These are phyloP conservation scores for Paraphoma sp. DNA, from an alignment of 2,329 filamentous ascomycete species.

Conservation along the genomic window DNA sequence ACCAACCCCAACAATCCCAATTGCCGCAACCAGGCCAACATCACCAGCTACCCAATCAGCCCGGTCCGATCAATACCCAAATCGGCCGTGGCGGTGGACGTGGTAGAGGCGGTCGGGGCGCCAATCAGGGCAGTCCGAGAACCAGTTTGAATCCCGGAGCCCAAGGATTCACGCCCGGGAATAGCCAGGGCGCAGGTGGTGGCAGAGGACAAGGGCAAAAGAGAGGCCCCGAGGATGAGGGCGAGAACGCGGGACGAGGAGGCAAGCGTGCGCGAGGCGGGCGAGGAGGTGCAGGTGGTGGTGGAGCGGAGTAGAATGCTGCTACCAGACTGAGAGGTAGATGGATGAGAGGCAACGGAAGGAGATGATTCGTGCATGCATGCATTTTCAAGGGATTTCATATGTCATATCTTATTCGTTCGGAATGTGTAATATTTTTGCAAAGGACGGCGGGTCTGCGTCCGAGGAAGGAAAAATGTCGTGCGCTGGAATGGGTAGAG, in stretches of 20 bases:
- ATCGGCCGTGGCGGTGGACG: slow-evolving; percentile 38
- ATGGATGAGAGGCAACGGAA: too few species aligned
- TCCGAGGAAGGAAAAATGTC: neutral
- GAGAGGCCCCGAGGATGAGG: neutral
- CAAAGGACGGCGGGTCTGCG: too few species aligned
- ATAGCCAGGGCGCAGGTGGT: neutral
- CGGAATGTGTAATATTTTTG: too few species aligned
- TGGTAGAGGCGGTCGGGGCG: slow-evolving; percentile 27
- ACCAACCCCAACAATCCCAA: neutral
- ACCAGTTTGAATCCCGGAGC: slow-evolving; percentile 45
- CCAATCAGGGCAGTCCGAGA: slow-evolving; percentile 28
- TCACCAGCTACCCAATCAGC: slow-evolving; percentile 23
- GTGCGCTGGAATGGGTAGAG: neutral
- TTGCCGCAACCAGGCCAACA: slow-evolving; percentile 2
- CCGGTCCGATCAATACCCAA: slow-evolving; percentile 13
- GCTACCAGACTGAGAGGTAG: too few species aligned
- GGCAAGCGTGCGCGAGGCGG: neutral
- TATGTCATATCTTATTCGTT: too few species aligned
- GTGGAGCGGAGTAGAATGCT: neutral
- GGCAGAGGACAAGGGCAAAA: neutral
- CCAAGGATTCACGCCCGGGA: slow-evolving; percentile 38
- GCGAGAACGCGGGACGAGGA: slow-evolving; percentile 1
- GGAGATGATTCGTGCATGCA: too few species aligned
- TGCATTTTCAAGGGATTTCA: too few species aligned
- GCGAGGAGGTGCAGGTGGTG: neutral